Base-by-base conservation (phyloP, 1,284 basidiomycete genomes). In the Leccinum fuscescens region DNA sequence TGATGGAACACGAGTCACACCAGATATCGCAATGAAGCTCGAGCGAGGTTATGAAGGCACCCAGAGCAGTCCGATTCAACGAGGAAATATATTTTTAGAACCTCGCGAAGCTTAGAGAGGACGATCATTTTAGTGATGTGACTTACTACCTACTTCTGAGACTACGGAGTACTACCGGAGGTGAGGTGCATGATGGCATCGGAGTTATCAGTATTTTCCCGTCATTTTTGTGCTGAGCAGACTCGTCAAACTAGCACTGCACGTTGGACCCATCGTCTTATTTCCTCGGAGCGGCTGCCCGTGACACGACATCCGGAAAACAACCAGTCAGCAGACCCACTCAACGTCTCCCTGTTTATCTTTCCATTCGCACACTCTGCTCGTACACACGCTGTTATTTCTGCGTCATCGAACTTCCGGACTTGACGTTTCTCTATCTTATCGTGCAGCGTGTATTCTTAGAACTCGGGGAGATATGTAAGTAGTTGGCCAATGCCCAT, bases 401-500 rank as follows among this genome's bases (percentile, higher is more conserved):
- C 9, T 17, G 35, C 37, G 7, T 50, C 27, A 12, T 11, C 14
- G n/a, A 54, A 39, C 17, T 37, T n/a, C 22, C 6, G 29, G 17
- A 17, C 4, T 33, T 7, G 39, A 39, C 51, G 22, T 3, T 54
- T 24, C 33, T 37, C 31, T 54, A 53, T 64, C 57, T 65, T 63
- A 65, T 58, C 65, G 42, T 54, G 17, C 22, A 50, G 24, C 1
- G 48, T 20, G 17, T 68, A 62, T 67, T 66, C 54, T 62, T 69
- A 65, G 59, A 56, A 54, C 33, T 24, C 6, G 27, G 14, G 2
- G 20, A 29, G 33, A 44, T 59, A 57, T 55, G 31, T 31, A 31
- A 31, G 58, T 54, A 60, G 33, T 27, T 31, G 42, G 31, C 15
- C 20, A 31, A 20, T 49, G 55, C 31, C 15, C 31, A 31, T 31